These are phyloP conservation scores for Coniella vitis DNA, from an alignment of 2,329 filamentous ascomycete species.

Conservation along the genomic window DNA sequence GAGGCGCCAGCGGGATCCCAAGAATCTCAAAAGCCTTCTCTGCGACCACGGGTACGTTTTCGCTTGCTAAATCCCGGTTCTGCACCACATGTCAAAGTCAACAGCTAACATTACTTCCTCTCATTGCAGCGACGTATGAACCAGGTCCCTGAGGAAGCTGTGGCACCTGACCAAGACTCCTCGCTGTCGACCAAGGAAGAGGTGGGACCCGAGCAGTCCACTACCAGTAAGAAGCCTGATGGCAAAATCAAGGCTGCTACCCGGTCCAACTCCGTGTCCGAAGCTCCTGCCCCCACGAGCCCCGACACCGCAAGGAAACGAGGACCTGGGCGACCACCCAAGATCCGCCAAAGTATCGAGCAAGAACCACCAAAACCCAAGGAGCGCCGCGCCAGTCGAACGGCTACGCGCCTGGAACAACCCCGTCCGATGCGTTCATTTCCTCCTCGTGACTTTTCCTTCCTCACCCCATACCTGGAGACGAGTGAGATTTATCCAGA, in stretches of 20 bases:
- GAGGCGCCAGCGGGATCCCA: not conserved
- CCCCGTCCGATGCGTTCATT: slow-evolving; percentile 7
- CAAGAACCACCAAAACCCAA: slow-evolving; percentile 9
- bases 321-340: slow-evolving; percentile 12
- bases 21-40: slow-evolving; percentile 4
- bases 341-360: slow-evolving; percentile 12
- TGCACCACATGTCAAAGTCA: not conserved
- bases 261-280: not conserved
- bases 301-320: slow-evolving; percentile 11
- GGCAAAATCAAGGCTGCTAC: slow-evolving; percentile 6
- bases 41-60: slow-evolving; percentile 3
- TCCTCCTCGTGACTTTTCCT: slow-evolving; percentile 8
- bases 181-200: not conserved
- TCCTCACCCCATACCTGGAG: slow-evolving; percentile 13
- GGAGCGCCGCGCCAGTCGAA: slow-evolving; percentile 1
- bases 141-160: slow-evolving; percentile 8
- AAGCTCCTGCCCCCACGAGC: not conserved
- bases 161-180: slow-evolving; percentile 6
- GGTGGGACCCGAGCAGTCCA: not conserved
- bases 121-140: slow-evolving; percentile 9
- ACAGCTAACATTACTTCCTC: not conserved
- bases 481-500: slow-evolving; percentile 11
- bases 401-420: slow-evolving; percentile 3
- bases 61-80: too few relatives aligned
- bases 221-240: slow-evolving; percentile 6